Evolutionary conservation across 2,329 filamentous ascomycete genomes (phyloP).

Genomic region (Aspergillus nomiae): DNA sequence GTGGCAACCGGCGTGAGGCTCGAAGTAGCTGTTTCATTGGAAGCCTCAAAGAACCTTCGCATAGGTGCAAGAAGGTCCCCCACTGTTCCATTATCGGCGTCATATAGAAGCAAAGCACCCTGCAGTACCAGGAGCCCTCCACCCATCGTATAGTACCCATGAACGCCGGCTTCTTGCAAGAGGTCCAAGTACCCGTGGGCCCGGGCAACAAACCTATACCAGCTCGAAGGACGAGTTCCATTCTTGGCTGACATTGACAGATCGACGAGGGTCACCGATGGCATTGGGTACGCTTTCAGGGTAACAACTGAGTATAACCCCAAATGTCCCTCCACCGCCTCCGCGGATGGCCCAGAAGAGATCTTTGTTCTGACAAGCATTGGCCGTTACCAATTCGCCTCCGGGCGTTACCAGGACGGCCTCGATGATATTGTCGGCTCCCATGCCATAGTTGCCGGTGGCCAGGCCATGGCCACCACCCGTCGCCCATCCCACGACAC

Average conservation of each 20-base stretch:
- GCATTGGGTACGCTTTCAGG: conserved; percentile 26
- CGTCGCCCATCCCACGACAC: conserved; percentile 37
- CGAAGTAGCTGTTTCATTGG: not conserved
- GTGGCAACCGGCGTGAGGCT: not conserved
- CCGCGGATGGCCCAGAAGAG: conserved; percentile 24
- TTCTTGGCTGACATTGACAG: conserved; percentile 5
- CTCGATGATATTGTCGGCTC: conserved; percentile 52
- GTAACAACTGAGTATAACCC: conserved; percentile 14
- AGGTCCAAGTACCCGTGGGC: not conserved
- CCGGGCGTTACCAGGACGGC: conserved; percentile 51
- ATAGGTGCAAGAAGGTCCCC: not conserved
- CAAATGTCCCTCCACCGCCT: conserved; percentile 22
- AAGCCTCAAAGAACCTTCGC: not conserved
- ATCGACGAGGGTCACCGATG: not conserved
- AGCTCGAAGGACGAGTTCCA: not conserved
- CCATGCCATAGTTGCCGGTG: conserved; percentile 53
- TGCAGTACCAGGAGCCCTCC: not conserved
- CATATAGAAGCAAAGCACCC: conserved; percentile 4
- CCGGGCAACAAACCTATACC: conserved; percentile 2
- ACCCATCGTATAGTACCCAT: conserved; percentile 9
- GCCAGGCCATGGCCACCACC: conserved; percentile 60
- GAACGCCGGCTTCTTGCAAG: conserved; percentile 6
- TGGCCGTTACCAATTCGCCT: conserved; percentile 19
- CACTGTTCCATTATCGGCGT: not conserved
- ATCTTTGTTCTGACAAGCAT: conserved; percentile 20